Base-by-base conservation (phyloP, 164 flowering plant genomes). In the Vitis rupestris region DNA sequence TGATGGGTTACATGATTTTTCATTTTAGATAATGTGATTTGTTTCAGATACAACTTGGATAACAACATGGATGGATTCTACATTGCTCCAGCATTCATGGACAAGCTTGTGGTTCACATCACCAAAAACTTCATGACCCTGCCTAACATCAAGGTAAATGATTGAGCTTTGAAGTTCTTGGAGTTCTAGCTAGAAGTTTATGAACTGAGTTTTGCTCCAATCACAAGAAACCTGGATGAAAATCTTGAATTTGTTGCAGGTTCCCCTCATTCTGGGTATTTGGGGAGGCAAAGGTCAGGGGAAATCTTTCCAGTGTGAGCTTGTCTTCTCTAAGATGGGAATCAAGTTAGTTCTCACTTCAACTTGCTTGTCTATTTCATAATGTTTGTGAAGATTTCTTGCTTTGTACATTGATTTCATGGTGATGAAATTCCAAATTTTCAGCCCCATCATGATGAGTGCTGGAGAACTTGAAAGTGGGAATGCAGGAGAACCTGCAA, bases 201-300 rank as follows among this genome's bases (percentile, higher is more conserved):
- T 19, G 16, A 12, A 8, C 11, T 12, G 13, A 11, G 17, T 51
- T 55, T 15, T 23, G 27, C 27, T 23, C 27, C 27, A 23, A 2
- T 23, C 27, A 23, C 27, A 23, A 23, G 27, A 23, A 23, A 23
- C 27, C 27, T 23, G 27, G 27, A 0, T 23, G 27, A 23, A 52
- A 13, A 31, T 30, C 44, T 47, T 53, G 51, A 7, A 62, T 59
- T 29, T 47, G 17, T 60, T 3, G 31, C 71, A 79, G 82, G 77
- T 80, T 62, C 82, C 82, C 16, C 70, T 80, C 16, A 80, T 80
- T 68, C 58, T 80, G 71, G 80, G 83, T 70, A 67, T 80, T 16
- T 80, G 80, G 80, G 83, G 83, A 64, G 83, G 83, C 59, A 80
- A 80, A 67, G 80, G 80, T 59, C 80, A 80, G 67, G 83, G 83